Conservation (phyloP, 441 rosid species). For the Kokia cookei region DNA sequence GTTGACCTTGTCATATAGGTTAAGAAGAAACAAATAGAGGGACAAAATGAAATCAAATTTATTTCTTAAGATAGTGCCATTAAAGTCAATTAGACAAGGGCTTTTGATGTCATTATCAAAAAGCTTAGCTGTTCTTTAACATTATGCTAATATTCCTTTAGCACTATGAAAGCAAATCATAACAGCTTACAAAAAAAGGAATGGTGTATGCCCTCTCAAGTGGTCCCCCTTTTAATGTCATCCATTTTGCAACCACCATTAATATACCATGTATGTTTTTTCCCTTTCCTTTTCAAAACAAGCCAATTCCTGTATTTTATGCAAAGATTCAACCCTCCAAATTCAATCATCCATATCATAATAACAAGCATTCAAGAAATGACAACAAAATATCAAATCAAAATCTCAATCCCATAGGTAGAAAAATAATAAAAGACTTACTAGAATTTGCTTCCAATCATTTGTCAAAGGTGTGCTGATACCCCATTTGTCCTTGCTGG, state of each 20-base stretch:
- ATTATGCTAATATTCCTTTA: slow-evolving; percentile 25
- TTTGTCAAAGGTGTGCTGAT: background rate
- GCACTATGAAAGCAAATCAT: slow-evolving; percentile 23
- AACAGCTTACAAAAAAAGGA: background rate
- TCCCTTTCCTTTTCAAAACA: slow-evolving; percentile 9
- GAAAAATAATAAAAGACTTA: background rate
- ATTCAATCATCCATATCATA: background rate
- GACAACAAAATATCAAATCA: slow-evolving; percentile 23
- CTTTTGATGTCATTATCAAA: slow-evolving; percentile 18
- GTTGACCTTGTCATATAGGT: background rate
- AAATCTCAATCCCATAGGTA: slow-evolving; percentile 19
- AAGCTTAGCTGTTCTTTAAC: slow-evolving; percentile 40
- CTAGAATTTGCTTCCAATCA: slow-evolving; percentile 23
- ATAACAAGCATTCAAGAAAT: slow-evolving; percentile 1
- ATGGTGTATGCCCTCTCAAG: background rate
- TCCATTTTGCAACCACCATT: slow-evolving; percentile 22
- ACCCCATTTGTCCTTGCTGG: background rate
- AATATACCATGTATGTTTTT: background rate
- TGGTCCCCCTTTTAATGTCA: slow-evolving; percentile 26
- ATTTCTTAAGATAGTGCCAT: background rate
- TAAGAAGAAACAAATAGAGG: background rate
- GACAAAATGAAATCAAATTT: background rate
- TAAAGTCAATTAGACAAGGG: slow-evolving; percentile 12
- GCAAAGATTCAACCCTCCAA: slow-evolving; percentile 2
- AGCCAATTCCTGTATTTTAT: slow-evolving; percentile 19